These are phyloP conservation scores for Cryptomeria japonica DNA, from an alignment of 75 land plant species.

Conservation along the genomic window DNA sequence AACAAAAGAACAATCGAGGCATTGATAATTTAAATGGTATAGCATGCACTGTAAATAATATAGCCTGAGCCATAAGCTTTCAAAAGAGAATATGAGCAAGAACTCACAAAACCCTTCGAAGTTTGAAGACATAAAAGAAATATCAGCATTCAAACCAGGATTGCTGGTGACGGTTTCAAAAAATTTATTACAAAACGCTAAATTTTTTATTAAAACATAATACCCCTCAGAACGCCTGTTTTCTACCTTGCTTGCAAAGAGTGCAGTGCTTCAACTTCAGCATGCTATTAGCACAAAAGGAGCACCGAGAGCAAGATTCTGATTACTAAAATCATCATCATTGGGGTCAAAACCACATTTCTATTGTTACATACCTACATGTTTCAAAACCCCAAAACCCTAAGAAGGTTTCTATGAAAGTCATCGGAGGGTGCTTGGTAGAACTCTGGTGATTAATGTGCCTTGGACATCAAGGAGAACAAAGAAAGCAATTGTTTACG, in stretches of 20 bases:
- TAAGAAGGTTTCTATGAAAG: neutral
- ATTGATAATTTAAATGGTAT: too few species aligned
- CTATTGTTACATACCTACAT: neutral
- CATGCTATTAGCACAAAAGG: neutral
- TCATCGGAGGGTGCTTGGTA: neutral
- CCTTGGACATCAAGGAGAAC: too few species aligned
- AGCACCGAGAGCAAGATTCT: neutral
- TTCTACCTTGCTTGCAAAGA: constrained; percentile 3
- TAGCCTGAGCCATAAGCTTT: too few species aligned
- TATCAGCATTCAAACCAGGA: neutral
- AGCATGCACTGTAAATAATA: too few species aligned
- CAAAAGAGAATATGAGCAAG: too few species aligned
- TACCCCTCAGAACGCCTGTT: neutral
- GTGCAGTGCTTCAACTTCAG: neutral
- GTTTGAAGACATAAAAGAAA: neutral
- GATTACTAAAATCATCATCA: constrained; percentile 1
- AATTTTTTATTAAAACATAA: neutral
- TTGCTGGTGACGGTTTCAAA: neutral
- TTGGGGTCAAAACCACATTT: neutral
- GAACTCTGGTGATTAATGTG: too few species aligned
- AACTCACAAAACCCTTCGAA: too few species aligned
- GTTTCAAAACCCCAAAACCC: neutral
- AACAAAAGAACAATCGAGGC: too few species aligned
- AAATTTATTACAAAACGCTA: too few species aligned
- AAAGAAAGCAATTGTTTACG: too few species aligned